Evolutionary conservation across 2,329 filamentous ascomycete genomes (phyloP).

Genomic region (Nakataea oryzae): DNA sequence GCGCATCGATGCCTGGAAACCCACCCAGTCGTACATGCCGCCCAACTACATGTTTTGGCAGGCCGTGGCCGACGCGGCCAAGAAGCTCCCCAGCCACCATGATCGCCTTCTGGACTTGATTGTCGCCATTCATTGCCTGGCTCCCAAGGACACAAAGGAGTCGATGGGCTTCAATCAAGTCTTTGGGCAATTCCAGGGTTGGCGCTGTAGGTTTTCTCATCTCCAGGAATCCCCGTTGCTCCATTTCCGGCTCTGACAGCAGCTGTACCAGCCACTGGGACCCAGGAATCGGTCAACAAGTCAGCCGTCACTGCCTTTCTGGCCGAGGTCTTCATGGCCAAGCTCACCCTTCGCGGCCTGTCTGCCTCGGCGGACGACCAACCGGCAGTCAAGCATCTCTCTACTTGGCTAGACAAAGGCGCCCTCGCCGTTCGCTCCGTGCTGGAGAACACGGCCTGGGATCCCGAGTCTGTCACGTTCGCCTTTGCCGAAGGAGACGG

Average conservation of each 20-base stretch:
- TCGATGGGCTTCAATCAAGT: not conserved
- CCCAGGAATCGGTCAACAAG: not conserved
- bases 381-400: not conserved
- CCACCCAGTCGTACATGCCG: not conserved
- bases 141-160: not conserved
- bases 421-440: not conserved
- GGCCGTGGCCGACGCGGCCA: not conserved
- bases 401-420: not conserved
- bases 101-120: not conserved
- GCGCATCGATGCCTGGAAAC: not conserved
- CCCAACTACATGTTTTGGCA: not conserved
- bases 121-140: not conserved
- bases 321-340: not conserved
- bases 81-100: not conserved
- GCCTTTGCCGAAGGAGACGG: not conserved
- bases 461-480: not conserved
- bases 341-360: not conserved
- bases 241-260: not conserved
- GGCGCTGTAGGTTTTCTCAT: not conserved
- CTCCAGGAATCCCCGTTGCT: not conserved
- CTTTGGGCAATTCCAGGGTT: not conserved
- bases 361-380: not conserved
- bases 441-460: not conserved
- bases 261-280: not conserved
- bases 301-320: not conserved